Base-by-base conservation (phyloP, 2,329 filamentous ascomycete species). In the Phaeosphaeriaceae sp. region DNA sequence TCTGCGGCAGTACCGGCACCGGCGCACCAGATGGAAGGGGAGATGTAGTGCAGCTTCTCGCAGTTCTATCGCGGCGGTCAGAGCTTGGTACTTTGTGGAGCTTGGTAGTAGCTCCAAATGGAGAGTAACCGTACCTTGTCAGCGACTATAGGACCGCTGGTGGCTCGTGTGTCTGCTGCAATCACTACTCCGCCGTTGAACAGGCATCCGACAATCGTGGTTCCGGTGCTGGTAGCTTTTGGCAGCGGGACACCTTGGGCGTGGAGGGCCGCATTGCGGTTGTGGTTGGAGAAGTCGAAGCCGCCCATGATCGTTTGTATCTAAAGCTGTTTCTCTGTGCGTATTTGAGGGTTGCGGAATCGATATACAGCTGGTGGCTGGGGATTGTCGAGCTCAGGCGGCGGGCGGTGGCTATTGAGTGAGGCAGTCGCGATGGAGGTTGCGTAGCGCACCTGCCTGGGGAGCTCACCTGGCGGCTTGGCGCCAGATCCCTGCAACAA, bases 21-120 rank as follows among this genome's bases (percentile, higher is more conserved):
- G 10, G 95, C 95, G 82, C 95, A 99, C 95, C 95, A 99, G 81
- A 99, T 99, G 81, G 97, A 93, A 59, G 95, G 94, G 45, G 95
- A 86, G 79, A 99, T 99, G 85, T 96, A 99, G 84, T 99, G 95
- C 66, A 99, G 89, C 85, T 99, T 99, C 84, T 99, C 94, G 85
- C 95, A 98, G 87, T 99, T 99, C 92, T 88, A 70, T 56, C 20
- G 7, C 22, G 11, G 6, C 11, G 51, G 56, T 71, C 58, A 70
- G 63, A 70, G 63, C 36, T 19, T 31, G n/a, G 25, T 19, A 47
- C n/a, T 21, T 25, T 13, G 45, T n/a, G 42, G 31, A 4, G 40
- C 33, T 41, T 41, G 40, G 24, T 27, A 24, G 51, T 27, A 44
- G 55, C 45, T 53, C 57, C 46, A 48, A 21, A 45, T 20, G 42